These are phyloP conservation scores for Trypethelium eluteriae DNA, from an alignment of 495 filamentous ascomycete genomes.

Conservation along the genomic window DNA sequence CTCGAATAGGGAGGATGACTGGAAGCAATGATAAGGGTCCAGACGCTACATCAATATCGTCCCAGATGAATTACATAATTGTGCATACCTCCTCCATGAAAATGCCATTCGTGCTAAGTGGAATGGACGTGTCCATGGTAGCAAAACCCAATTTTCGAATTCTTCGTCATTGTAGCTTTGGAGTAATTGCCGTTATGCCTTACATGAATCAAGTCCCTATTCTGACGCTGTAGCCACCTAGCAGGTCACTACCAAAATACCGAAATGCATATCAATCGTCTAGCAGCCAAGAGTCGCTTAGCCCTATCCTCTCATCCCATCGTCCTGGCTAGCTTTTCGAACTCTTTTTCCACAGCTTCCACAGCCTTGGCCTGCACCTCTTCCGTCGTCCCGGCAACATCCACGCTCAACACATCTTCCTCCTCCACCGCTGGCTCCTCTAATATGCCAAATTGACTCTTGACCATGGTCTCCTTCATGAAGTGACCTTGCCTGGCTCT, in stretches of 20 bases:
- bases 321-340: background rate
- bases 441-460: slow-evolving; percentile 76
- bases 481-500: slow-evolving; percentile 71
- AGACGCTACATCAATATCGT: too few relatives aligned
- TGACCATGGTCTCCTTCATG: slow-evolving; percentile 98
- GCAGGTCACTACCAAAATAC: background rate
- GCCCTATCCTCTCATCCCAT: background rate
- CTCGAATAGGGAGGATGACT: too few relatives aligned
- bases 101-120: too few relatives aligned
- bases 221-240: too few relatives aligned
- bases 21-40: too few relatives aligned
- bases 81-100: too few relatives aligned
- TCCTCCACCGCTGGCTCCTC: slow-evolving; percentile 74
- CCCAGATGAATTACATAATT: too few relatives aligned
- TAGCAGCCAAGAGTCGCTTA: background rate
- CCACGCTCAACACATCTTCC: slow-evolving; percentile 74
- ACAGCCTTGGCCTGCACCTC: slow-evolving; percentile 61
- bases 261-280: background rate
- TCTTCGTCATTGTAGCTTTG: background rate
- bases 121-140: too few relatives aligned
- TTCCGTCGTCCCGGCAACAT: slow-evolving; percentile 59
- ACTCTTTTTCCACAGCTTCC: slow-evolving; percentile 28
- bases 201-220: too few relatives aligned
- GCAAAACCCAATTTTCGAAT: too few relatives aligned
- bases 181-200: too few relatives aligned